Percentiles rank a stretch among this genome's conserved stretches.
Evolutionary conservation across 139 green algal species (phyloP).

Genomic region (Helicosporidium sp.): DNA sequence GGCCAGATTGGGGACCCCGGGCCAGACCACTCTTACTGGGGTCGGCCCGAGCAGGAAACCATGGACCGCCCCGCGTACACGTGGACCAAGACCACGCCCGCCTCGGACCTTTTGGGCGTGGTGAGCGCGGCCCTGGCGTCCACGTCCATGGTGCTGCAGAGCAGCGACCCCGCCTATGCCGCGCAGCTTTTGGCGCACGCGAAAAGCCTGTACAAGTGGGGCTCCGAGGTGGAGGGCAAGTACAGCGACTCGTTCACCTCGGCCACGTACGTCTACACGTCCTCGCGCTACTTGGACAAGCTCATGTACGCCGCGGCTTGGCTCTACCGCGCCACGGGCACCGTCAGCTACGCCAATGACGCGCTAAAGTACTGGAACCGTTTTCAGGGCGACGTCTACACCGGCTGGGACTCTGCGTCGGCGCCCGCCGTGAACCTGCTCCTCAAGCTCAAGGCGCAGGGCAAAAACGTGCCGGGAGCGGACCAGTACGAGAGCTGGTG

Average conservation of each 20-base stretch:
- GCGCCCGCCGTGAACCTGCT: slow-evolving; percentile 3
- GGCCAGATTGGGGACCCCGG: slow-evolving; percentile 5
- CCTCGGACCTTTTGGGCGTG: slow-evolving; percentile 2
- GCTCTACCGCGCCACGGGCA: slow-evolving; percentile 17
- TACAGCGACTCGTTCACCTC: slow-evolving; percentile 4
- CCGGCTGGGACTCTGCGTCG: slow-evolving; percentile 7
- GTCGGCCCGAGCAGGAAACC: slow-evolving; percentile 6
- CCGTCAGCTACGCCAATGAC: slow-evolving; percentile 5
- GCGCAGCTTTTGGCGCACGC: slow-evolving; percentile 17
- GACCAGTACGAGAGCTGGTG: slow-evolving; percentile 3
- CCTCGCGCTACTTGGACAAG: slow-evolving; percentile 14
- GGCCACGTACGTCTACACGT: slow-evolving; percentile 12
- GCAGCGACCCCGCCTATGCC: slow-evolving; percentile 10
- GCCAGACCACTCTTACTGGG: slow-evolving; percentile 15
- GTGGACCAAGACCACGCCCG: background rate
- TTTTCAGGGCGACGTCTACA: slow-evolving; percentile 2
- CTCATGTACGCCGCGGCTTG: slow-evolving; percentile 24
- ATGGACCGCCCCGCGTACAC: background rate
- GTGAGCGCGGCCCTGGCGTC: slow-evolving; percentile 3
- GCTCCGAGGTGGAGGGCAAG: slow-evolving; percentile 6
- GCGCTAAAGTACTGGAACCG: slow-evolving; percentile 5
- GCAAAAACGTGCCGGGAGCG: background rate
- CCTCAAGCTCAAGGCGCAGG: background rate
- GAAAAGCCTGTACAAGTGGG: slow-evolving; percentile 24
- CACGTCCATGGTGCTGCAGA: slow-evolving; percentile 1